Evolutionary conservation across 768 basidiomycete genomes (phyloP).

Genomic region (Mycena galericulata): DNA sequence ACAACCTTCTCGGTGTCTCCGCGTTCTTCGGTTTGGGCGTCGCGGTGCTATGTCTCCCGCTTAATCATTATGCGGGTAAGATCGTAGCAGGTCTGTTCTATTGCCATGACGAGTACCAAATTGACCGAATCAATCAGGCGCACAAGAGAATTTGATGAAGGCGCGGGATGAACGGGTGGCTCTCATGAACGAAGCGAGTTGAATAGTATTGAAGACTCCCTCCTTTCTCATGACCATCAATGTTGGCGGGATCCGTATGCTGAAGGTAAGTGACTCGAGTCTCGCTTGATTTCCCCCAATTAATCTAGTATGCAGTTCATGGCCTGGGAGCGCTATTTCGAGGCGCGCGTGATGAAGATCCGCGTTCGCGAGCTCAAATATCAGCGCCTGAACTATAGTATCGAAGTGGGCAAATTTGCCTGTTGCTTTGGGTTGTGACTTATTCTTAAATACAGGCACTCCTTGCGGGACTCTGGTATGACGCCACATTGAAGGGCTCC

Average conservation of each 20-base stretch:
- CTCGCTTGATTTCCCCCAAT: too few relatives aligned
- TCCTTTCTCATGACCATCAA: not conserved
- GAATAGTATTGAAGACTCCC: slow-evolving; percentile 64
- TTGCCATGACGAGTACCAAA: too few relatives aligned
- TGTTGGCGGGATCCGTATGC: slow-evolving; percentile 21
- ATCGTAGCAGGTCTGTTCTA: slow-evolving; percentile 62
- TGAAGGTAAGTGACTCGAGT: slow-evolving; percentile 14
- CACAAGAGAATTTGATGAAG: slow-evolving; percentile 64
- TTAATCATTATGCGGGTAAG: slow-evolving; percentile 89
- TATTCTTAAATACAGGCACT: too few relatives aligned
- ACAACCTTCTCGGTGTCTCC: slow-evolving; percentile 68
- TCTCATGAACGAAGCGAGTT: slow-evolving; percentile 78
- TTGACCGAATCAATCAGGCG: too few relatives aligned
- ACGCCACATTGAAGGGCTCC: not conserved
- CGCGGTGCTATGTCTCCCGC: slow-evolving; percentile 73
- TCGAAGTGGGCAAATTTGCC: too few relatives aligned
- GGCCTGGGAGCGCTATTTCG: slow-evolving; percentile 80
- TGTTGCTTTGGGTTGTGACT: too few relatives aligned
- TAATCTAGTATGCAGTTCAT: too few relatives aligned
- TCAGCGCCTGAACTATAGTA: slow-evolving; percentile 72
- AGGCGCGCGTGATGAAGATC: slow-evolving; percentile 65
- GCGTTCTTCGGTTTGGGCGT: slow-evolving; percentile 81
- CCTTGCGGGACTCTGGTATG: not conserved
- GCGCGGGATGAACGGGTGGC: slow-evolving; percentile 77
- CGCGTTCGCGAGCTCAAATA: slow-evolving; percentile 72